These are phyloP conservation scores for Passiflora organensis DNA, from an alignment of 345 rosid genomes.

Conservation along the genomic window DNA sequence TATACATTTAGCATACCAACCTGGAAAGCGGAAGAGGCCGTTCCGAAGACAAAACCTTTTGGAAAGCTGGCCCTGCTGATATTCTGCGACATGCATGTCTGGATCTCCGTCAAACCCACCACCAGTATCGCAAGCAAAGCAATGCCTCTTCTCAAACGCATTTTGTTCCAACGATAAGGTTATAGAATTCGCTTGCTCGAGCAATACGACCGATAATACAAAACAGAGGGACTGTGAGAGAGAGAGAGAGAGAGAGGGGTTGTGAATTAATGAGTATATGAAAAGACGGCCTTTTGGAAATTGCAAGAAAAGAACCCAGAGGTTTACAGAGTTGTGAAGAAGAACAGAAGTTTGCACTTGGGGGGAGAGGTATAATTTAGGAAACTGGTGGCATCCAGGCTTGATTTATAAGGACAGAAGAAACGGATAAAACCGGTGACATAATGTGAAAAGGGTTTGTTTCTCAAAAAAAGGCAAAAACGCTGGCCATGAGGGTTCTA, in stretches of 20 bases:
- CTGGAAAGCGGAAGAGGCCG: slow-evolving; percentile 76
- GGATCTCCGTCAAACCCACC: background rate
- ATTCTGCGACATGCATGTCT: slow-evolving; percentile 7
- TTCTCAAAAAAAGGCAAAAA: too few species aligned
- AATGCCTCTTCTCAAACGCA: slow-evolving; percentile 1
- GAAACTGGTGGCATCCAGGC: too few species aligned
- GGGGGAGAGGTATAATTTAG: too few species aligned
- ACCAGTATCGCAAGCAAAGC: background rate
- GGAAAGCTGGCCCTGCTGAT: slow-evolving; percentile 50
- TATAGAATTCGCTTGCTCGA: too few species aligned
- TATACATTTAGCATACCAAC: slow-evolving; percentile 13
- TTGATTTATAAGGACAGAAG: background rate
- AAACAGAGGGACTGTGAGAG: background rate
- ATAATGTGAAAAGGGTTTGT: background rate
- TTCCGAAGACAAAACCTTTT: slow-evolving; percentile 54
- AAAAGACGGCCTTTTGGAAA: too few species aligned
- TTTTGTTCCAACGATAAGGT: too few species aligned
- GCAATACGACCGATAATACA: background rate
- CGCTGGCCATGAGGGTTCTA: too few species aligned
- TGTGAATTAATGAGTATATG: background rate
- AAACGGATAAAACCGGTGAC: background rate
- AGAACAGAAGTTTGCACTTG: background rate
- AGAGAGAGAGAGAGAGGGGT: background rate
- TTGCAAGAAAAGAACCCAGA: background rate
- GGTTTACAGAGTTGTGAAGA: background rate